Percentiles rank a stretch among this genome's conserved stretches.
These are phyloP conservation scores for Nemania serpens DNA, from an alignment of 2,329 filamentous ascomycete species.

Conservation along the genomic window DNA sequence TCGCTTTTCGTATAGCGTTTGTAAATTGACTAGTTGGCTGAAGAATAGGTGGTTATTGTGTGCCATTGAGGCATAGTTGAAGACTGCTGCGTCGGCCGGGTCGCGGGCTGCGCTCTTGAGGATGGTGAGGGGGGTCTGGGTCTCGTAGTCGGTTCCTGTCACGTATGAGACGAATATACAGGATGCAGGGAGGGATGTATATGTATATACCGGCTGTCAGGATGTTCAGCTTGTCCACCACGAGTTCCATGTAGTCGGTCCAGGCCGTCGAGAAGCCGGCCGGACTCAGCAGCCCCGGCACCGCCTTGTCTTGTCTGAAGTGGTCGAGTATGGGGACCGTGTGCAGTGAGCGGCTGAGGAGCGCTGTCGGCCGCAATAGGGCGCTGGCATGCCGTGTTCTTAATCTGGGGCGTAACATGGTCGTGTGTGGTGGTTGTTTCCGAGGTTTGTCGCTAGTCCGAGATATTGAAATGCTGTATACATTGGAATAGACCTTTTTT, in stretches of 20 bases:
- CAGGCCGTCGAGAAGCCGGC: conserved; percentile 77
- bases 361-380: conserved; percentile 43
- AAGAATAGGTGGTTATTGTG: conserved; percentile 92
- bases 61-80: conserved; percentile 97
- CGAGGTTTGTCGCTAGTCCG: conserved; percentile 22
- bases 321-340: conserved; percentile 52
- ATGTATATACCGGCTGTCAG: conserved; percentile 68
- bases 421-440: conserved; percentile 33
- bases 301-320: conserved; percentile 47
- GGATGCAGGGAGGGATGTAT: no score
- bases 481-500: conserved; percentile 32
- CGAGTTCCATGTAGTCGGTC: conserved; percentile 76
- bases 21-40: conserved; percentile 51
- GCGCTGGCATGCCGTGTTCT: conserved; percentile 53
- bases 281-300: conserved; percentile 73
- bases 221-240: conserved; percentile 77
- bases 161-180: no score
- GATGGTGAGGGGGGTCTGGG: conserved; percentile 67
- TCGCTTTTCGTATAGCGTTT: conserved; percentile 3
- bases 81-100: conserved; percentile 74
- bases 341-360: conserved; percentile 50
- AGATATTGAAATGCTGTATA: conserved; percentile 15
- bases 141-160: conserved; percentile 68
- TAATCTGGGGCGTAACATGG: conserved; percentile 60
- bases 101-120: conserved; percentile 78